Conservation (phyloP, 768 basidiomycete genomes). For the Leccinum broughii region DNA sequence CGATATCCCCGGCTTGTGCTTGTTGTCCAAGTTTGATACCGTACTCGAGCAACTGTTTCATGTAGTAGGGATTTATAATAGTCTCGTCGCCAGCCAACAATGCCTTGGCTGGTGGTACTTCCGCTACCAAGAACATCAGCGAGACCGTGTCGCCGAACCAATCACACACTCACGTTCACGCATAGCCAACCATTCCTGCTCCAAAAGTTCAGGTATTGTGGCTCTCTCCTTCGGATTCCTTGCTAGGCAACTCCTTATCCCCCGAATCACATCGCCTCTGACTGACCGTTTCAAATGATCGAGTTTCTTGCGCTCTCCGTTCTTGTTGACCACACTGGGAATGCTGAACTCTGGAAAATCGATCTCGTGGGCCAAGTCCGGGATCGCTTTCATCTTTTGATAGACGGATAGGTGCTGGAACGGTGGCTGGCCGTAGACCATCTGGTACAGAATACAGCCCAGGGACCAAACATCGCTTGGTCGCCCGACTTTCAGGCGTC, state of each 20-base stretch:
- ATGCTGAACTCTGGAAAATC: conserved; percentile 72
- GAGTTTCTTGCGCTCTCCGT: conserved; percentile 46
- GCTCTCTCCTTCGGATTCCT: conserved; percentile 81
- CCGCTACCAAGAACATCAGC: conserved; percentile 21
- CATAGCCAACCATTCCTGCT: conserved; percentile 77
- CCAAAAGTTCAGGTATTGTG: conserved; percentile 84
- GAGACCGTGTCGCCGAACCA: background rate
- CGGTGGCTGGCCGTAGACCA: conserved; percentile 94
- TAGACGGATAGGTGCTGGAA: conserved; percentile 83
- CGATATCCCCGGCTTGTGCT: conserved; percentile 40
- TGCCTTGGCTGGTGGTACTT: conserved; percentile 31
- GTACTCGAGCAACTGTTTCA: conserved; percentile 72
- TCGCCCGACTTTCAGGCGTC: conserved; percentile 90
- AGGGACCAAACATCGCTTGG: conserved; percentile 98
- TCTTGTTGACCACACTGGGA: conserved; percentile 43
- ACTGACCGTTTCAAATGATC: conserved; percentile 75
- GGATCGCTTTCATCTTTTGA: conserved; percentile 94
- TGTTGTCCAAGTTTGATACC: conserved; percentile 61
- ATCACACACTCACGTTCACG: conserved; percentile 33
- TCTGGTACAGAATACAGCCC: conserved; percentile 97
- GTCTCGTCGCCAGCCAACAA: conserved; percentile 55
- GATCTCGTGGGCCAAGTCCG: conserved; percentile 72
- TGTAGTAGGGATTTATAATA: conserved; percentile 77
- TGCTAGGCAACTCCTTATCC: conserved; percentile 79
- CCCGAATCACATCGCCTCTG: conserved; percentile 69